Conservation (phyloP, 192 early-diverging fungal species). For the Spizellomyces punctatus region DNA sequence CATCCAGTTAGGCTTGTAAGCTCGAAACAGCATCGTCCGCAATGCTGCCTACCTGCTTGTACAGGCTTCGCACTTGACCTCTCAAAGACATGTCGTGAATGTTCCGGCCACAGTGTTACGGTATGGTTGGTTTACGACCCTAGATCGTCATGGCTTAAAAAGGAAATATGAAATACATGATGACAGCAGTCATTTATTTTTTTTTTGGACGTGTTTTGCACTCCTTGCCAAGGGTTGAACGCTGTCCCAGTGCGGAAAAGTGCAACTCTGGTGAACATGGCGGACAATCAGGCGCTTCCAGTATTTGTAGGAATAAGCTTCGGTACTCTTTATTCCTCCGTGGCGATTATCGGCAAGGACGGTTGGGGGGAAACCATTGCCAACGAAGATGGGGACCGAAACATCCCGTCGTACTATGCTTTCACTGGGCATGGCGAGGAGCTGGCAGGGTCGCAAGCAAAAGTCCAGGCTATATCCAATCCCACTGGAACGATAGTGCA, state of each 20-base stretch:
- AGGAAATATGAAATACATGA: not conserved
- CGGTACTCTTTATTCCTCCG: slow-evolving; percentile 82
- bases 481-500: slow-evolving; percentile 86
- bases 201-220: not conserved
- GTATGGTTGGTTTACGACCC: not conserved
- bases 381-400: slow-evolving; percentile 97
- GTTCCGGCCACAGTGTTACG: not conserved
- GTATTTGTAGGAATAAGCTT: slow-evolving; percentile 74
- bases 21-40: not conserved
- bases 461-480: slow-evolving; percentile 85
- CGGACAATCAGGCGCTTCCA: not conserved
- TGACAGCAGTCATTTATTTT: not conserved
- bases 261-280: not conserved
- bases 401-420: slow-evolving; percentile 91
- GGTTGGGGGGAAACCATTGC: slow-evolving; percentile 85
- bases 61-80: not conserved
- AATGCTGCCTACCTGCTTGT: slow-evolving; percentile 3
- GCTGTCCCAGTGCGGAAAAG: not conserved
- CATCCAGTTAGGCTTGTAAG: slow-evolving; percentile 6
- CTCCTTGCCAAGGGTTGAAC: not conserved
- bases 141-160: not conserved
- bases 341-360: slow-evolving; percentile 83
- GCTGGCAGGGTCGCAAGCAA: slow-evolving; percentile 71
- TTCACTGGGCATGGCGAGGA: slow-evolving; percentile 90
- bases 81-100: too few relatives aligned